Base-by-base conservation (phyloP, 345 rosid genomes). In the Clarkia xantiana region DNA sequence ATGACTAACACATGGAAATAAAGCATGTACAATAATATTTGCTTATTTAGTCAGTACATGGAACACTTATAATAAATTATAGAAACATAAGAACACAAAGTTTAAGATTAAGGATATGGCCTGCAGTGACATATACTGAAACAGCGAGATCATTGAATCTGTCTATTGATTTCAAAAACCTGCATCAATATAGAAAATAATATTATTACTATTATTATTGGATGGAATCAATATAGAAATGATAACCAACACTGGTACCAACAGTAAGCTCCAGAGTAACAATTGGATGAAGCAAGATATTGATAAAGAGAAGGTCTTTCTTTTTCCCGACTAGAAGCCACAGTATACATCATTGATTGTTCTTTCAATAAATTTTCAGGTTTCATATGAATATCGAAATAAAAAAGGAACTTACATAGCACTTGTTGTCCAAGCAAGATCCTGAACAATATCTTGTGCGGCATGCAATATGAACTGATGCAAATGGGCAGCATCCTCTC, bases 401-500 rank as follows among this genome's bases (percentile, higher is more conserved):
- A 29, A 46, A 15, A 48, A 45, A 14, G 44, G 58, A 44, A 55
- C 78, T 75, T 52, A 87, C 99, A 87, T 93, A 16, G 96, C 96
- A 65, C 95, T 84, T 36, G 96, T 93, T 36, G 94, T 82, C 99
- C 96, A 87, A 40, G 99, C 94, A 17, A 84, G 61, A 65, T 93
- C 99, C 71, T 93, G 96, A 59, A 84, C 99, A 48, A 93, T 73
- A 72, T 93, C 95, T 61, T 87, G 63, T 10, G 99, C 95, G 6
- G 96, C 96, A 49, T 93, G 99, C 54, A 93, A 71, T 42, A 93
- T 64, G 62, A 93, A 93, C 42, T 93, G 99, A 62, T 84, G 95
- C 71, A 87, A 56, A 67, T 93, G 95, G 18, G 96, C 84, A 57
- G 96, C 94, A 71, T 93, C 99, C 80, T 93, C 96, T 77, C 95